Base-by-base conservation (phyloP, 495 filamentous ascomycete species). In the Xylaria venustula region DNA sequence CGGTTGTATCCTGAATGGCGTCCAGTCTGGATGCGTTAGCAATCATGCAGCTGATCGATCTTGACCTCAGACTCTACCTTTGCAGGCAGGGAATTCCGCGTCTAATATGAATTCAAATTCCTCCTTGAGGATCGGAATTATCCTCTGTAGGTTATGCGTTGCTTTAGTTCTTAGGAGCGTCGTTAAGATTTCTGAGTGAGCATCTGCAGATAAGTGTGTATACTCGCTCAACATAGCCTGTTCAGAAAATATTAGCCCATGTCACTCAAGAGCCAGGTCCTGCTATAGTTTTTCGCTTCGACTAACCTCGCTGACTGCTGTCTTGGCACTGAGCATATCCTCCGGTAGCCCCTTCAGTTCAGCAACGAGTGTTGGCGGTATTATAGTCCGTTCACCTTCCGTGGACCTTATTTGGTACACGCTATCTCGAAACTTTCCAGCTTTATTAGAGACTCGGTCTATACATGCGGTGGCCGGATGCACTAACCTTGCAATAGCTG, bases 321-420 rank as follows among this genome's bases (percentile, higher is more conserved):
- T 72, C 49, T 67, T 75, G 5, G 71, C 68, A 36, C 72, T 75
- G 11, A 75, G 56, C 22, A 60, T 69, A 41, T 75, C 71, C 22
- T 77, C 74, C 4, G 74, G 74, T 19, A 77, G 60, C 20, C 72
- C 71, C 60, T 75, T 77, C 22, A 77, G 59, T 65, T 77, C 74
- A 11, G 66, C 64, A 11, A 75, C 64, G 37, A 73, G 61, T 25
- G 67, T 68, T 7, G 72, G 58, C 17, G 73, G 75, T 28, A 75
- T 67, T 47, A 73, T 66, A 36, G 69, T 67, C 46, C 74, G 70
- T 37, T 67, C 56, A 22, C 75, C 75, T 60, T 77, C 73, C 26
- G 73, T 77, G 7, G 72, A 68, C 64, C 68, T 75, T 61, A 77
- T 72, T 50, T 73, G 67, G 32, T 73, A 77, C 7, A 71, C 68